A percentile compares a stretch with the other conserved stretches of the same genome.
Evolutionary conservation across 2,329 filamentous ascomycete species (phyloP).

Genomic region (Bipolaris cookei): DNA sequence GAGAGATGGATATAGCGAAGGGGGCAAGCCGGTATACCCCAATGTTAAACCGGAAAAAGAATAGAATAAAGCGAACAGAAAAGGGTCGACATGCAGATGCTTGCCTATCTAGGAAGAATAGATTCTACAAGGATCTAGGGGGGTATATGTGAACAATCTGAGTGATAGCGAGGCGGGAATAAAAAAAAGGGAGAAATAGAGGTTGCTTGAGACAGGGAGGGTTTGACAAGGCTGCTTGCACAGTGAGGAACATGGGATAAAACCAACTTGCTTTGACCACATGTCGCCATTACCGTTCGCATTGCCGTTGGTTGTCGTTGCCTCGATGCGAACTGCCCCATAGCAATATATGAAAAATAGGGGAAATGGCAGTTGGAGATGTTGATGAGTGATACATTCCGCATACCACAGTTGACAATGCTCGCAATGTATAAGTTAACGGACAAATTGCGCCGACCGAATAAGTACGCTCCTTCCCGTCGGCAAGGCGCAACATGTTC

Average conservation of each 20-base stretch:
- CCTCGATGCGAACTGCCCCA: no score
- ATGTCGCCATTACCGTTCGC: background rate
- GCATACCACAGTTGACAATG: no score
- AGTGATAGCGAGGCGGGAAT: conserved; percentile 20
- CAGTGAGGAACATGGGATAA: background rate
- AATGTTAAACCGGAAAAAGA: conserved; percentile 1
- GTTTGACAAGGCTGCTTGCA: background rate
- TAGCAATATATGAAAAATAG: no score
- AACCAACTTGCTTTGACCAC: background rate
- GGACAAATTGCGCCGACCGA: no score
- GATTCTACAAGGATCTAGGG: conserved; percentile 4
- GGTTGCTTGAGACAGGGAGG: background rate
- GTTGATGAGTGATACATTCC: no score
- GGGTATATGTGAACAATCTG: conserved; percentile 35
- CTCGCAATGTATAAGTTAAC: no score
- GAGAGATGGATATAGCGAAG: background rate
- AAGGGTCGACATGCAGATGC: background rate
- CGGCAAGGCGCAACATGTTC: no score
- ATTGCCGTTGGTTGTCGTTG: no score
- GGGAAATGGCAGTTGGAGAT: no score
- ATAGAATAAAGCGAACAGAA: background rate
- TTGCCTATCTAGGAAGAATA: conserved; percentile 15
- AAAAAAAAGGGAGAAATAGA: background rate
- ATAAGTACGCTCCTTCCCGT: no score
- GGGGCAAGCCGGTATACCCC: background rate